A percentile compares a stretch with the other conserved stretches of the same genome.
These are phyloP conservation scores for Neurospora sp. DNA, from an alignment of 495 filamentous ascomycete species.

Conservation along the genomic window DNA sequence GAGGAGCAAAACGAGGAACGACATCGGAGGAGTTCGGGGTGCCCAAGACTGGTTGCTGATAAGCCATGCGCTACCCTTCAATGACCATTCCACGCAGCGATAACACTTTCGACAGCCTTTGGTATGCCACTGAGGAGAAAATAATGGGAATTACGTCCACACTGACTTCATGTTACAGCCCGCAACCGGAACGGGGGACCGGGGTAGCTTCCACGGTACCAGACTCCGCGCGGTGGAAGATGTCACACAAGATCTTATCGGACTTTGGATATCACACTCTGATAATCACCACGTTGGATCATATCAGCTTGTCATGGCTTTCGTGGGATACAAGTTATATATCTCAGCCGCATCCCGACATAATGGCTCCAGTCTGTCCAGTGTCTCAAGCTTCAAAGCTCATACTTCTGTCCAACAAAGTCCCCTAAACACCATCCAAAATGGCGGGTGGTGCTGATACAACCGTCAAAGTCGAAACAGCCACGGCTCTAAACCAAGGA, in stretches of 20 bases:
- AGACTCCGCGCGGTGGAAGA: neutral
- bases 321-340: neutral
- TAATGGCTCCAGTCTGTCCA: neutral
- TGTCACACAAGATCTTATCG: neutral
- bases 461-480: constrained; percentile 5
- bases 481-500: constrained; percentile 53
- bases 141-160: neutral
- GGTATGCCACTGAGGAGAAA: neutral
- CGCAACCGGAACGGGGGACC: neutral
- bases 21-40: neutral
- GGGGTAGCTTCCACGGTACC: neutral
- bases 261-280: neutral
- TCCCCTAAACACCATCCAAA: neutral
- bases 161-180: neutral
- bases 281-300: neutral
- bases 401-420: neutral
- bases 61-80: neutral
- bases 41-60: neutral
- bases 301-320: neutral
- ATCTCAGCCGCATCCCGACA: neutral
- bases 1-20: neutral
- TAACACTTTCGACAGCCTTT: neutral
- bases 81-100: neutral
- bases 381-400: neutral
- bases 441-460: neutral